Conservation (phyloP, 306 rosid species). For the Nissolia schottii region DNA sequence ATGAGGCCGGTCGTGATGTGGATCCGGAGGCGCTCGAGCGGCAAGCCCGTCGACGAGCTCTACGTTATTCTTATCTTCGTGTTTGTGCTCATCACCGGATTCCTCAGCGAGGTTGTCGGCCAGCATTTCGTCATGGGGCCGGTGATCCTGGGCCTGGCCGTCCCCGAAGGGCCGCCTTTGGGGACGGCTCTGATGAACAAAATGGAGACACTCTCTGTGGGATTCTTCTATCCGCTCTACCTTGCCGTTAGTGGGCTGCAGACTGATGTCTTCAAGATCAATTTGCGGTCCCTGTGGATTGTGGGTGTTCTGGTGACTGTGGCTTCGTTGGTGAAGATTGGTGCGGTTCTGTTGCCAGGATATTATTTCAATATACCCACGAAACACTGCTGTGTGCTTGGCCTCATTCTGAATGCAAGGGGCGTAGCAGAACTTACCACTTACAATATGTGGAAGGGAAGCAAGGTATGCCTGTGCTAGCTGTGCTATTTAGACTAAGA, state of each 20-base stretch:
- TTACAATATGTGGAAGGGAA: slow-evolving; percentile 43
- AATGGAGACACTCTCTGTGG: slow-evolving; percentile 34
- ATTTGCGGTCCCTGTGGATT: not conserved
- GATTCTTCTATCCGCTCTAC: slow-evolving; percentile 49
- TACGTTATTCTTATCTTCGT: slow-evolving; percentile 16
- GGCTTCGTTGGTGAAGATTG: slow-evolving; percentile 35
- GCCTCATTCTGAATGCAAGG: slow-evolving; percentile 56
- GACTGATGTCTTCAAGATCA: slow-evolving; percentile 41
- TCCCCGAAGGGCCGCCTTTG: slow-evolving; percentile 66
- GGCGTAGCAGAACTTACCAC: slow-evolving; percentile 50
- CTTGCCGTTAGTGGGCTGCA: slow-evolving; percentile 54
- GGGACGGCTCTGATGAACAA: slow-evolving; percentile 45
- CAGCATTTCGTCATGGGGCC: slow-evolving; percentile 61
- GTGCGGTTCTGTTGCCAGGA: slow-evolving; percentile 50
- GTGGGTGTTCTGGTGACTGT: slow-evolving; percentile 20
- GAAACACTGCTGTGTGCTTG: slow-evolving; percentile 46
- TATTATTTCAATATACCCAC: slow-evolving; percentile 17
- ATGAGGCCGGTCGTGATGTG: slow-evolving; percentile 31
- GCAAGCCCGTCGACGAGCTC: slow-evolving; percentile 23
- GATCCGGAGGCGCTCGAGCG: slow-evolving; percentile 16
- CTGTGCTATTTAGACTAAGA: not conserved
- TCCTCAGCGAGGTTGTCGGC: slow-evolving; percentile 43
- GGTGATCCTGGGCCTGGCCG: slow-evolving; percentile 41
- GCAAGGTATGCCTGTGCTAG: slow-evolving; percentile 34
- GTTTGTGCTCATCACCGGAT: slow-evolving; percentile 26